Evolutionary conservation across 768 basidiomycete species (phyloP).

Genomic region (Pleurotus platypus): DNA sequence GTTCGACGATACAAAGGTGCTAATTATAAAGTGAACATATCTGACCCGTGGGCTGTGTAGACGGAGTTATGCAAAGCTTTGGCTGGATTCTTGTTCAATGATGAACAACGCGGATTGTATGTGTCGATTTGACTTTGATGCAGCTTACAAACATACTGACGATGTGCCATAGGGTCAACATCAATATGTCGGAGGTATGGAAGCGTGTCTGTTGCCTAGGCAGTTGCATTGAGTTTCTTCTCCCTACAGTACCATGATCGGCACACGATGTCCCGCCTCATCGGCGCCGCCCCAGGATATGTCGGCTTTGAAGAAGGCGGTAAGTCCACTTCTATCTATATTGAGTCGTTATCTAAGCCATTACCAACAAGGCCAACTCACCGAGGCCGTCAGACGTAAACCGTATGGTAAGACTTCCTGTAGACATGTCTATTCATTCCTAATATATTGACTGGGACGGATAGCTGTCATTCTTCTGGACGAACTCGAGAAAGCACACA

Average conservation of each 20-base stretch:
- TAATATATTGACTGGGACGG: neutral
- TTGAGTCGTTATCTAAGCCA: neutral
- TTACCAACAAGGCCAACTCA: constrained; percentile 58
- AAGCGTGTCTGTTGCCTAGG: neutral
- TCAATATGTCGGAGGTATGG: constrained; percentile 87
- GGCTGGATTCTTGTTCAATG: constrained; percentile 85
- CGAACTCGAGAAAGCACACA: constrained; percentile 93
- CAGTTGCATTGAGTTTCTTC: neutral
- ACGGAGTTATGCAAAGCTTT: constrained; percentile 89
- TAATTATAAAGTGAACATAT: neutral
- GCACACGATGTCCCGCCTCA: constrained; percentile 85
- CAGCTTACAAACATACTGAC: neutral
- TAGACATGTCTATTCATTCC: neutral
- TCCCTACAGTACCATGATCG: constrained; percentile 76
- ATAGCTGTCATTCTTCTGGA: constrained; percentile 76
- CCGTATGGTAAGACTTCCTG: constrained; percentile 62
- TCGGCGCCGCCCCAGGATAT: constrained; percentile 92
- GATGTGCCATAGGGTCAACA: constrained; percentile 58
- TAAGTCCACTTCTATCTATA: constrained; percentile 6
- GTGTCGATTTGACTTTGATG: constrained; percentile 19
- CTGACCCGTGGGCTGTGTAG: constrained; percentile 27
- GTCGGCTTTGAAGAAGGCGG: constrained; percentile 88
- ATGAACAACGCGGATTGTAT: constrained; percentile 82
- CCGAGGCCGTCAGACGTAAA: constrained; percentile 87
- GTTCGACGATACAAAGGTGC: constrained; percentile 2